These are phyloP conservation scores for Rosa rugosa DNA, from an alignment of 306 rosid species.

Conservation along the genomic window DNA sequence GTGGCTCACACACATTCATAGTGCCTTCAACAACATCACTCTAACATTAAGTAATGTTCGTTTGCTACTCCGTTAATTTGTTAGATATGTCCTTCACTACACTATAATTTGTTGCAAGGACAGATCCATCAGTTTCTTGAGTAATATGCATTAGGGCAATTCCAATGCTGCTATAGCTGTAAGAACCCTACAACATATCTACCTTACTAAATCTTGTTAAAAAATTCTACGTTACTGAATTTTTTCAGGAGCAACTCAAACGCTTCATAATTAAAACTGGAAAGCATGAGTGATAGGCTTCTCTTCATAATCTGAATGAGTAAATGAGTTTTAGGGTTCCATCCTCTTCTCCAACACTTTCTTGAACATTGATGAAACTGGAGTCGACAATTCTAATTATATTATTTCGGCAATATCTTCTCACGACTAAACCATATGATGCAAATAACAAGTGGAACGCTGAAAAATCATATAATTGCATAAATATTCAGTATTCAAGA, in stretches of 20 bases:
- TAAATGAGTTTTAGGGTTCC: not conserved
- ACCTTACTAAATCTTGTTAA: too few species aligned
- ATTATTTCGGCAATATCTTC: not conserved
- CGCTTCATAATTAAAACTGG: not conserved
- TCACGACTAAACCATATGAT: not conserved
- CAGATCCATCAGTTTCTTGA: not conserved
- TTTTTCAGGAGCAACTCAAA: not conserved
- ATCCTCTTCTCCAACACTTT: not conserved
- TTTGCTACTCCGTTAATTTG: too few species aligned
- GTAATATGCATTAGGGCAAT: too few species aligned
- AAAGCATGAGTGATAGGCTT: not conserved
- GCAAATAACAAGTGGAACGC: not conserved
- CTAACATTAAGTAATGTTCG: too few species aligned
- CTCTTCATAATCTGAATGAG: not conserved
- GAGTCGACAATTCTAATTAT: not conserved
- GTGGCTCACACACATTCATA: too few species aligned
- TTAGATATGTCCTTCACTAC: too few species aligned
- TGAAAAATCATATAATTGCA: not conserved
- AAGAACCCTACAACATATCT: too few species aligned
- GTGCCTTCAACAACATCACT: not conserved
- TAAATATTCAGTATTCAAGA: not conserved
- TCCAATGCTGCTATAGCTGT: too few species aligned
- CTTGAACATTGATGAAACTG: not conserved
- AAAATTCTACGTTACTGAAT: too few species aligned
- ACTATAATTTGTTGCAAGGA: not conserved